phyloP scores from a whole-genome alignment of 2,329 filamentous ascomycete genomes.

The Botrytis fragariae region DNA sequence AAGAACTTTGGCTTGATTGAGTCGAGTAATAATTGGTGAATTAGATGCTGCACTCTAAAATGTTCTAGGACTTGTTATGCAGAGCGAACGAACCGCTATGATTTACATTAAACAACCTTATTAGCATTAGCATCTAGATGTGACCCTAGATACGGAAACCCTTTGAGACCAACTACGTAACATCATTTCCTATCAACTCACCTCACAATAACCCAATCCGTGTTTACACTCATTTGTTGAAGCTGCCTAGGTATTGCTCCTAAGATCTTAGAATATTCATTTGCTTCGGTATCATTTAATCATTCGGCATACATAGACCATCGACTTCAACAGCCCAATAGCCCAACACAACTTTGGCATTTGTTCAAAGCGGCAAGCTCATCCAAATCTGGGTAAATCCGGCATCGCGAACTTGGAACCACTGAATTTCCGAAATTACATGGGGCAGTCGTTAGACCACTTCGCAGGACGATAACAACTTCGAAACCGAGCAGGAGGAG shows the following conservation, averaged over 20 bases:
- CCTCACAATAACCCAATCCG: not conserved
- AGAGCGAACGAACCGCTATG: not conserved
- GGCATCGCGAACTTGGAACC: constrained; percentile 23
- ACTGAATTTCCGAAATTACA: constrained; percentile 30
- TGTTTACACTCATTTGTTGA: not conserved
- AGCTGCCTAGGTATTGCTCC: not conserved
- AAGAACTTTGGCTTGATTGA: not conserved
- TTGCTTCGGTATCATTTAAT: constrained; percentile 12
- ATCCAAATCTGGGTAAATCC: constrained; percentile 17
- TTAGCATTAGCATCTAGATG: not conserved
- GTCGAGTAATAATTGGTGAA: not conserved
- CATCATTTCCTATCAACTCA: constrained; percentile 8
- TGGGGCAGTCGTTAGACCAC: constrained; percentile 29
- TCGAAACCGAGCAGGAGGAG: constrained; percentile 26
- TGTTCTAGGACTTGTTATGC: not conserved
- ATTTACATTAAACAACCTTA: not conserved
- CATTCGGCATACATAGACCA: not conserved
- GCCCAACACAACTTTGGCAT: constrained; percentile 22
- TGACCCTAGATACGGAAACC: not conserved
- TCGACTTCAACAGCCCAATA: constrained; percentile 8
- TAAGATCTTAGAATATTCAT: constrained; percentile 16
- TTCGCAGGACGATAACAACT: constrained; percentile 31
- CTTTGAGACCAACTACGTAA: not conserved
- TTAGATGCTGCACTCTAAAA: not conserved
- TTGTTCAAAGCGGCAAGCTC: constrained; percentile 3